A percentile compares a stretch with the other conserved stretches of the same genome.
These are phyloP conservation scores for Auricularia heimuer DNA, from an alignment of 768 basidiomycete genomes.

Conservation along the genomic window DNA sequence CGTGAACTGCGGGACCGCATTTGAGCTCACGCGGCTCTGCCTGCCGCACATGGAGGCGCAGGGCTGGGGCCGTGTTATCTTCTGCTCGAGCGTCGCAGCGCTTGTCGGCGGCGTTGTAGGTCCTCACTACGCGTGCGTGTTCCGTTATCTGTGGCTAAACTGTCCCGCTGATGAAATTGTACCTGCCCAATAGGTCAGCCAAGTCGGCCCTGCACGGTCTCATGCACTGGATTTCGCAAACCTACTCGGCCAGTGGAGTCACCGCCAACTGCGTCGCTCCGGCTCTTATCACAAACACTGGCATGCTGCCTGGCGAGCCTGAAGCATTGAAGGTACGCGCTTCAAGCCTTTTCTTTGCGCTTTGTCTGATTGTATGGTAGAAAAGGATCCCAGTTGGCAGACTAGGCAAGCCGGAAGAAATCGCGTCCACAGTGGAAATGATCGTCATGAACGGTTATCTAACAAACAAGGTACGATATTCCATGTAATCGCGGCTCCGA, in stretches of 20 bases:
- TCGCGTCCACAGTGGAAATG: conserved; percentile 41
- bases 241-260: conserved; percentile 42
- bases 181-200: conserved; percentile 22
- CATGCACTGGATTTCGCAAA: conserved; percentile 42
- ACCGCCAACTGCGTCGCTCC: conserved; percentile 46
- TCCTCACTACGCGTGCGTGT: conserved; percentile 36
- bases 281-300: conserved; percentile 29
- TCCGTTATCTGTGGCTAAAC: neutral
- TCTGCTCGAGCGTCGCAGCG: conserved; percentile 44
- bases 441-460: conserved; percentile 43
- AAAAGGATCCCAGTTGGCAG: conserved; percentile 40
- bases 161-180: neutral
- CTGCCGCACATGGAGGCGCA: conserved; percentile 40
- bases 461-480: conserved; percentile 41
- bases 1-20: conserved; percentile 37
- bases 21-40: conserved; percentile 40
- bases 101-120: conserved; percentile 45
- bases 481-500: no score
- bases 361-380: conserved; percentile 16
- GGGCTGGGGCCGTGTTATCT: conserved; percentile 41
- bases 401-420: conserved; percentile 40
- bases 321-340: conserved; percentile 24
- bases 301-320: conserved; percentile 10
- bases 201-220: conserved; percentile 47
- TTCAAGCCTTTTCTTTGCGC: neutral